phyloP scores from a whole-genome alignment of 768 basidiomycete genomes.

The Glaciozyma martinii region DNA sequence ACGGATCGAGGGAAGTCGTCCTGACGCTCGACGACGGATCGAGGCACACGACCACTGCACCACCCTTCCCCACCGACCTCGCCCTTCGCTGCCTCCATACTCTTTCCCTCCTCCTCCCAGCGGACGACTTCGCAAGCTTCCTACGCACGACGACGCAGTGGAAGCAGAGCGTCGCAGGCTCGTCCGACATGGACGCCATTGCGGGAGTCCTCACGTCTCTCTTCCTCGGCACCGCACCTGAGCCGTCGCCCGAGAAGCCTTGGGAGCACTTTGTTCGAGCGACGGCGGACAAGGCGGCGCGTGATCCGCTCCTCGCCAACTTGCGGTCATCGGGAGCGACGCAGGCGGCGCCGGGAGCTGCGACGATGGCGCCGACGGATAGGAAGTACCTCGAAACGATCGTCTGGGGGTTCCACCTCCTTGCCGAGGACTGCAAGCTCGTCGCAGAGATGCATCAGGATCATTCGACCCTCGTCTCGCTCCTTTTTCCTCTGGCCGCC shows the following conservation, averaged over 20 bases:
- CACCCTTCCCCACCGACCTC: conserved; percentile 43
- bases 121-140: conserved; percentile 50
- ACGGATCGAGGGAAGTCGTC: neutral
- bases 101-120: conserved; percentile 55
- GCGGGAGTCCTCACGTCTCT: too few species aligned
- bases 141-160: conserved; percentile 54
- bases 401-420: conserved; percentile 65
- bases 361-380: conserved; percentile 9
- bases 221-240: too few species aligned
- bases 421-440: conserved; percentile 50
- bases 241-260: neutral
- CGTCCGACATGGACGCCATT: neutral
- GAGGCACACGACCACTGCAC: too few species aligned
- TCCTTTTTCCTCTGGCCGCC: neutral
- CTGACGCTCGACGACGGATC: neutral
- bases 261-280: neutral
- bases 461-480: neutral
- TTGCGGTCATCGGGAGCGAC: neutral
- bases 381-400: conserved; percentile 48
- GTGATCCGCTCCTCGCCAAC: neutral
- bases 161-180: conserved; percentile 47
- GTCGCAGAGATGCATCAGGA: conserved; percentile 6
- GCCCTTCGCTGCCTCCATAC: conserved; percentile 55
- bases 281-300: neutral
- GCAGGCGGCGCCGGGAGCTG: neutral